Conservation (phyloP, 495 filamentous ascomycete species). For the Penicillium alfredii region DNA sequence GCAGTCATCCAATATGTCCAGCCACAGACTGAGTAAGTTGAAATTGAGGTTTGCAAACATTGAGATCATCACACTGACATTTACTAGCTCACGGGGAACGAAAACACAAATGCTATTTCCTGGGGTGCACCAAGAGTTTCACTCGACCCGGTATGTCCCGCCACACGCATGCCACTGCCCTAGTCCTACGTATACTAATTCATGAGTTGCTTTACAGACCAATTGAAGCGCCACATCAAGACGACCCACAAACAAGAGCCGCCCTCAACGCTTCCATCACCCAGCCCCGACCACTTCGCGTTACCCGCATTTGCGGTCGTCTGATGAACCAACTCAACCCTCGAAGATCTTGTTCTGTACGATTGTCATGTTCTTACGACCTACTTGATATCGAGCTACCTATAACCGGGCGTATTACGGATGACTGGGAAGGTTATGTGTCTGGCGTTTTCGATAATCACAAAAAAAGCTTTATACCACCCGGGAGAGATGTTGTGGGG, state of each 20-base stretch:
- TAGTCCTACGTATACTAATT: constrained; percentile 1
- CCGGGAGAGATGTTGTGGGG: background rate
- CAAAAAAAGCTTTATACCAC: constrained; percentile 7
- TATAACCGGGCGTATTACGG: constrained; percentile 4
- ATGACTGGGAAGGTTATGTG: background rate
- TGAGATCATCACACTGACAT: constrained; percentile 10
- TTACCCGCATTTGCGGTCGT: constrained; percentile 22
- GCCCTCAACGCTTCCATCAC: constrained; percentile 18
- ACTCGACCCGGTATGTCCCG: constrained; percentile 38
- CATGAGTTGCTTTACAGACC: constrained; percentile 21
- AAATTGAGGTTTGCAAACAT: background rate
- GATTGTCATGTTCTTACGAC: constrained; percentile 11
- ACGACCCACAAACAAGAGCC: constrained; percentile 38
- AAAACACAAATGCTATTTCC: constrained; percentile 38
- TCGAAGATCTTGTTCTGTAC: background rate
- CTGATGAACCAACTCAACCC: constrained; percentile 8
- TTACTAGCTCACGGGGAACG: constrained; percentile 39
- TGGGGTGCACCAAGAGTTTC: constrained; percentile 43
- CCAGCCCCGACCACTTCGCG: constrained; percentile 23
- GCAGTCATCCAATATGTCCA: constrained; percentile 47
- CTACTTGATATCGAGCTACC: constrained; percentile 2
- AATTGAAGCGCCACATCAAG: constrained; percentile 42
- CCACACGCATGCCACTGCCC: too few species aligned
- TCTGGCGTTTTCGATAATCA: constrained; percentile 1
- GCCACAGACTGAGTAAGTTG: constrained; percentile 39